Conservation (phyloP, 1,284 basidiomycete genomes). For the Ustilago nuda region DNA sequence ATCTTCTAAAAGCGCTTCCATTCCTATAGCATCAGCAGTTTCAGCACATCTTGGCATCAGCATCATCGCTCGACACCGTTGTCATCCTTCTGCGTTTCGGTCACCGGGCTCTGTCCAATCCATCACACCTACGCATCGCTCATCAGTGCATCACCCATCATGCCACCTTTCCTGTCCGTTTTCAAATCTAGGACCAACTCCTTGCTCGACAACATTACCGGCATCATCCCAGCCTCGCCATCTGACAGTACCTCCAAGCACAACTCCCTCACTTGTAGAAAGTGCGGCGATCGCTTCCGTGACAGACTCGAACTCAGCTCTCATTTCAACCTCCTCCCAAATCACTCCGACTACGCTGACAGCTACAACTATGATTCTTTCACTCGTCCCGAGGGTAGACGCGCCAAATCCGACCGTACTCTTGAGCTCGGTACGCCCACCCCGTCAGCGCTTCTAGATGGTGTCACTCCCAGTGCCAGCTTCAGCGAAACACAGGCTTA, state of each 20-base stretch:
- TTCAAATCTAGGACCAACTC: constrained; percentile 43
- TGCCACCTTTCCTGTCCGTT: constrained; percentile 29
- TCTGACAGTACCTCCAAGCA: constrained; percentile 27
- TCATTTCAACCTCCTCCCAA: constrained; percentile 39
- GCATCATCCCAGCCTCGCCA: constrained; percentile 33
- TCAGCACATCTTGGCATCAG: background rate
- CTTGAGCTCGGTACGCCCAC: background rate
- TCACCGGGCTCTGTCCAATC: background rate
- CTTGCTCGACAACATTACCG: constrained; percentile 45
- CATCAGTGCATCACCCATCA: constrained; percentile 2
- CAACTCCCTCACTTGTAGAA: constrained; percentile 32
- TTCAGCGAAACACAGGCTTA: constrained; percentile 34
- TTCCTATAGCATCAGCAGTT: background rate
- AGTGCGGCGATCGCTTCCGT: constrained; percentile 40
- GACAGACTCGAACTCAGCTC: constrained; percentile 36
- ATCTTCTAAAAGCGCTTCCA: background rate
- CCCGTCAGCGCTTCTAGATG: background rate
- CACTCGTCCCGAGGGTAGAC: constrained; percentile 25
- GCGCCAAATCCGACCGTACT: background rate
- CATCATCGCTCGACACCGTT: background rate
- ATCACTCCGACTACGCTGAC: constrained; percentile 42
- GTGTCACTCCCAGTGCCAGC: background rate
- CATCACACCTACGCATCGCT: background rate
- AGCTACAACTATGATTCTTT: constrained; percentile 35
- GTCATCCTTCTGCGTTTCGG: background rate